phyloP scores from a whole-genome alignment of 495 filamentous ascomycete species.

The Achaetomiella virescens region DNA sequence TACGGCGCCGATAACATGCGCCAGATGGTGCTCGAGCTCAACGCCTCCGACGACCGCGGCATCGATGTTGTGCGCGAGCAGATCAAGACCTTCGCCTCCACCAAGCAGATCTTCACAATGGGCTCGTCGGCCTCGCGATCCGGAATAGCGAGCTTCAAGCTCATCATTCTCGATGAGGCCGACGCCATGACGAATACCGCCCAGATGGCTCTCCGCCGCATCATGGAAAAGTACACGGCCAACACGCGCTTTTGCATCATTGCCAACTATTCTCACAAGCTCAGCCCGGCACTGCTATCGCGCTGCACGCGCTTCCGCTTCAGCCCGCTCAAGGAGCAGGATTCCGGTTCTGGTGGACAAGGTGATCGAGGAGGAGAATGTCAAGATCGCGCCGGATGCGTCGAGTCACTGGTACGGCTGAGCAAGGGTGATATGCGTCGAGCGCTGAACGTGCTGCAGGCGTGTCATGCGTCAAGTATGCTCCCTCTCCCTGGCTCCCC shows the following conservation, averaged over 20 bases:
- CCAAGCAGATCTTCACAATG: slow-evolving; percentile 52
- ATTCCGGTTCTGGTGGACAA: slow-evolving; percentile 79
- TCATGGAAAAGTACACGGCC: slow-evolving; percentile 99
- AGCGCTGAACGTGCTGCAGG: slow-evolving; percentile 91
- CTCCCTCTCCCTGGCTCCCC: not conserved
- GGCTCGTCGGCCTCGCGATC: slow-evolving; percentile 34
- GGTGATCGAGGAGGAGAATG: slow-evolving; percentile 80
- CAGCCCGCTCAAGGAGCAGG: slow-evolving; percentile 79
- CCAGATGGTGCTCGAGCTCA: slow-evolving; percentile 96
- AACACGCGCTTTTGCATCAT: slow-evolving; percentile 99
- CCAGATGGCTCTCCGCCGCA: slow-evolving; percentile 92
- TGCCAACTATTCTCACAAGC: slow-evolving; percentile 98
- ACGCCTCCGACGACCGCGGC: slow-evolving; percentile 93
- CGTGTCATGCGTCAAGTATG: slow-evolving; percentile 88
- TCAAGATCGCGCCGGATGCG: slow-evolving; percentile 78
- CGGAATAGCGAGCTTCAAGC: slow-evolving; percentile 71
- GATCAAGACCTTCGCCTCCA: slow-evolving; percentile 96
- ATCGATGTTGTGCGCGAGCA: slow-evolving; percentile 98
- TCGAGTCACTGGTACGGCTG: slow-evolving; percentile 72
- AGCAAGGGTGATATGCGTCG: slow-evolving; percentile 96
- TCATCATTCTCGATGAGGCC: slow-evolving; percentile 96
- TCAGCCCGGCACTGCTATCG: slow-evolving; percentile 89
- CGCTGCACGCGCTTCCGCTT: slow-evolving; percentile 94
- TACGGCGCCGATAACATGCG: slow-evolving; percentile 89
- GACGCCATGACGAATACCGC: slow-evolving; percentile 97